phyloP scores from a whole-genome alignment of 257 asterid species.

The Nyctanthes arbortristis region DNA sequence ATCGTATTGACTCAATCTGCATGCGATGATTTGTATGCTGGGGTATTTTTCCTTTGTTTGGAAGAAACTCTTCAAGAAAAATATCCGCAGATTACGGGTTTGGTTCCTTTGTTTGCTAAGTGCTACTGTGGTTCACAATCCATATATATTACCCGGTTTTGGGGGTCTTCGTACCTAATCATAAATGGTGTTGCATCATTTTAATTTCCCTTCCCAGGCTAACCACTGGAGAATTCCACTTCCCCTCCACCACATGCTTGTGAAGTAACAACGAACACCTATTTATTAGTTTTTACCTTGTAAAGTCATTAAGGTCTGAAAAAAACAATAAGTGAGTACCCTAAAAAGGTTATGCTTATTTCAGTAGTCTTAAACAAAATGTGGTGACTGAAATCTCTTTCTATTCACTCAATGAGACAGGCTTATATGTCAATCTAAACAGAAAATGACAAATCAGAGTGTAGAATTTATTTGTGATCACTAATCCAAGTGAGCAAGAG shows the following conservation, averaged over 20 bases:
- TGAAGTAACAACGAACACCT: neutral
- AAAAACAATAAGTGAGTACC: too few species aligned
- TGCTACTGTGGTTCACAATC: slow-evolving; percentile 1
- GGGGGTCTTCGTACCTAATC: neutral
- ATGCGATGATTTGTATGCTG: neutral
- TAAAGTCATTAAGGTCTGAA: too few species aligned
- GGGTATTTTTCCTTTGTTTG: slow-evolving; percentile 5
- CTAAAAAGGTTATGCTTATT: neutral
- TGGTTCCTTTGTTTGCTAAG: too few species aligned
- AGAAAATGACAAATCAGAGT: too few species aligned
- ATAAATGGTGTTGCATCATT: neutral
- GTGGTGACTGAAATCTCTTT: neutral
- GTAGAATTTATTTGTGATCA: neutral
- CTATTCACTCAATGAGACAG: neutral
- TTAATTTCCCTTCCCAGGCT: neutral
- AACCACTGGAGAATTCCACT: neutral
- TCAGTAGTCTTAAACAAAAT: neutral
- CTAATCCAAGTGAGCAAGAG: neutral
- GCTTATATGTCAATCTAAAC: neutral
- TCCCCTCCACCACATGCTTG: neutral
- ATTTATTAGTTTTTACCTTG: neutral
- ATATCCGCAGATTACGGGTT: neutral
- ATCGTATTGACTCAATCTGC: neutral
- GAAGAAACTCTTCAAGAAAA: slow-evolving; percentile 3
- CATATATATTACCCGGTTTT: neutral